These are phyloP conservation scores for Fusarium graminum DNA, from an alignment of 2,329 filamentous ascomycete genomes.

Conservation along the genomic window DNA sequence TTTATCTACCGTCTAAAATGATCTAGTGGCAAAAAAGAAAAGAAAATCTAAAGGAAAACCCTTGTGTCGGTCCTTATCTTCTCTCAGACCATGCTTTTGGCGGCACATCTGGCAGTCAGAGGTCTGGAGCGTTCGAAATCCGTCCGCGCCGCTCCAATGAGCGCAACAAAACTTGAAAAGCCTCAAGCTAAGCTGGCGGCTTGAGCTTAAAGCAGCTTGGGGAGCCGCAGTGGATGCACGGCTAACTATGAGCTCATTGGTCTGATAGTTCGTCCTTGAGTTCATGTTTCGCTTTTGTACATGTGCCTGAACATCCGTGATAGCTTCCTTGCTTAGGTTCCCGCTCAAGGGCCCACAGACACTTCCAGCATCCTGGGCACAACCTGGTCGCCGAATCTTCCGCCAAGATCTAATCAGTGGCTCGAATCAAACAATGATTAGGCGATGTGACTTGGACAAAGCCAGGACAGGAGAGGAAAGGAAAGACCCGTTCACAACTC, in stretches of 20 bases:
- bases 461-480: slow-evolving; percentile 5
- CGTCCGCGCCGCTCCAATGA: slow-evolving; percentile 26
- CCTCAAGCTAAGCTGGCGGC: slow-evolving; percentile 29
- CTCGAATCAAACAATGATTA: slow-evolving; percentile 11
- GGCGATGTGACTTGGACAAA: slow-evolving; percentile 8
- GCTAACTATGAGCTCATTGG: slow-evolving; percentile 29
- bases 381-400: slow-evolving; percentile 38
- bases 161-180: slow-evolving; percentile 27
- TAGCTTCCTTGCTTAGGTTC: slow-evolving; percentile 40
- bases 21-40: slow-evolving; percentile 12
- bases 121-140: slow-evolving; percentile 46
- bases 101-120: slow-evolving; percentile 24
- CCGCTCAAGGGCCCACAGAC: slow-evolving; percentile 33
- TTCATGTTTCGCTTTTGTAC: slow-evolving; percentile 17
- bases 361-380: slow-evolving; percentile 40
- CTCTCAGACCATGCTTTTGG: slow-evolving; percentile 10
- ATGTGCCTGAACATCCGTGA: slow-evolving; percentile 36
- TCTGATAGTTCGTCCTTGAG: slow-evolving; percentile 6
- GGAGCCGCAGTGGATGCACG: slow-evolving; percentile 16
- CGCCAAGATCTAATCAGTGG: slow-evolving; percentile 40
- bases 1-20: slow-evolving; percentile 7
- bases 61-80: slow-evolving; percentile 19
- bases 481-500: slow-evolving; percentile 6
- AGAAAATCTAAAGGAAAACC: slow-evolving; percentile 21
- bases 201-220: slow-evolving; percentile 20